These are phyloP conservation scores for Brassica hybrid DNA, from an alignment of 441 rosid genomes.

Conservation along the genomic window DNA sequence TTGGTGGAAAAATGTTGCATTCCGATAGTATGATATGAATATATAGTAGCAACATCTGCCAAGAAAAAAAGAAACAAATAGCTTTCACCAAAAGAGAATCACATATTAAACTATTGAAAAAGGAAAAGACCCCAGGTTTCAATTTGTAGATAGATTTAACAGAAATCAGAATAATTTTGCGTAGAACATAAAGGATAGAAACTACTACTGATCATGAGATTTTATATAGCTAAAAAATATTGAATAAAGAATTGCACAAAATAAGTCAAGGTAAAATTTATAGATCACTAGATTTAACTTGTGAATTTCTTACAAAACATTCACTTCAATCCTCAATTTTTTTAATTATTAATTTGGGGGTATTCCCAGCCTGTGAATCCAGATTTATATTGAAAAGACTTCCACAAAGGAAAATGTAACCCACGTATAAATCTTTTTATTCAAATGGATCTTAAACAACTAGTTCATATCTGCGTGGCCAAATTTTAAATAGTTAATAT, in stretches of 20 bases:
- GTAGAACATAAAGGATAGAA: background rate
- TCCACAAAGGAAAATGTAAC: no score
- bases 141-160: background rate
- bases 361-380: no score
- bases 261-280: background rate
- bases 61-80: background rate
- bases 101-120: background rate
- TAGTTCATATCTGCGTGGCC: no score
- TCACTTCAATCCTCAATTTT: background rate
- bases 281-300: background rate
- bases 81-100: background rate
- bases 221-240: background rate
- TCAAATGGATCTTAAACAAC: no score
- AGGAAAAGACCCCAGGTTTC: background rate
- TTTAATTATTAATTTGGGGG: no score
- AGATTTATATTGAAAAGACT: no score
- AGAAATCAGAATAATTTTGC: background rate
- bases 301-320: background rate
- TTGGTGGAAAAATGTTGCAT: background rate
- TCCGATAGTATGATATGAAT: background rate
- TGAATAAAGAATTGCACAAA: background rate
- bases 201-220: background rate
- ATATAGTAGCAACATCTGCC: background rate
- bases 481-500: no score
- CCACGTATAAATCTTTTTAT: no score